phyloP scores from a whole-genome alignment of 768 basidiomycete genomes.

The Suillus ampliporus region DNA sequence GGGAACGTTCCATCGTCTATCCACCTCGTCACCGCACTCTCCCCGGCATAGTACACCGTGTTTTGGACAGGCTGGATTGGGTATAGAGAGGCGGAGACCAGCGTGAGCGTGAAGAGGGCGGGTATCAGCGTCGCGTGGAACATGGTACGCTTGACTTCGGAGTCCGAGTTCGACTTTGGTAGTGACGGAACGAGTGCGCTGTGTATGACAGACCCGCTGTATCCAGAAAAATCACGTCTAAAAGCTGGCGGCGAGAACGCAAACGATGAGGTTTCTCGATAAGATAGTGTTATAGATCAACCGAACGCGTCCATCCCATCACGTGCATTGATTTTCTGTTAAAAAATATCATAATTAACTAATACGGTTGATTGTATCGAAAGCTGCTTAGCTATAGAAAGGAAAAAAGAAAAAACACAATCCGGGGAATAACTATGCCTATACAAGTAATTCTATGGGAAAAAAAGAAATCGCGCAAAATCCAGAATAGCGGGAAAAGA shows the following conservation, averaged over 20 bases:
- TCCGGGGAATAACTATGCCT: constrained; percentile 6
- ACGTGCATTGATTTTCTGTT: constrained; percentile 9
- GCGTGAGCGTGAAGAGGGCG: constrained; percentile 19
- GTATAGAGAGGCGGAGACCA: constrained; percentile 47
- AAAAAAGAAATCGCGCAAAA: neutral
- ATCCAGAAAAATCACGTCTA: neutral
- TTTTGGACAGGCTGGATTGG: constrained; percentile 54
- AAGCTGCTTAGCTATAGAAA: neutral
- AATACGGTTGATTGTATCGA: neutral
- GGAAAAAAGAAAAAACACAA: neutral
- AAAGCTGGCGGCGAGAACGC: constrained; percentile 7
- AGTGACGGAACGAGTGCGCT: no score
- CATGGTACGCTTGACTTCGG: constrained; percentile 16
- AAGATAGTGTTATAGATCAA: no score
- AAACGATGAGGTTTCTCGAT: constrained; percentile 1
- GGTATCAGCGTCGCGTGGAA: neutral
- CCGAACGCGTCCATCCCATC: constrained; percentile 1
- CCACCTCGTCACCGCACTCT: constrained; percentile 52
- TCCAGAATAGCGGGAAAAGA: neutral
- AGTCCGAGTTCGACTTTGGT: constrained; percentile 23
- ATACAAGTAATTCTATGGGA: neutral
- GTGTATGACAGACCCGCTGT: no score
- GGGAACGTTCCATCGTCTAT: constrained; percentile 52
- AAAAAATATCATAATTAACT: neutral
- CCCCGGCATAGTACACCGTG: constrained; percentile 52